Conservation (phyloP, 805 yeast species). For the Nakazawaea populi region DNA sequence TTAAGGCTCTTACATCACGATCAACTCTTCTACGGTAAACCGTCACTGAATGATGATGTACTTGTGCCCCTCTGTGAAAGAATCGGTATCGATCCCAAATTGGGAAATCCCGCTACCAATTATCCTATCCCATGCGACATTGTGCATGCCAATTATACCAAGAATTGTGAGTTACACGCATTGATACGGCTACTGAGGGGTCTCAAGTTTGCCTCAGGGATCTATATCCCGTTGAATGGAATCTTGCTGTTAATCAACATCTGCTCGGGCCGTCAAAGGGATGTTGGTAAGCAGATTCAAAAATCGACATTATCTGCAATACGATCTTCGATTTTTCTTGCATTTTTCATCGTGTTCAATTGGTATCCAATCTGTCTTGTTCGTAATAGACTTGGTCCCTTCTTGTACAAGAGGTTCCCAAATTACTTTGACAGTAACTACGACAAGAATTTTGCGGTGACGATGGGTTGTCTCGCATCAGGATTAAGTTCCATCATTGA, state of each 20-base stretch:
- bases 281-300: conserved; percentile 9
- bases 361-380: conserved; percentile 45
- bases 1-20: conserved; percentile 27
- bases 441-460: conserved; percentile 34
- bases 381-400: conserved; percentile 33
- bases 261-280: conserved; percentile 10
- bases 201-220: conserved; percentile 30
- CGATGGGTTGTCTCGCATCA: conserved; percentile 32
- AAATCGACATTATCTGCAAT: conserved; percentile 17
- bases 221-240: conserved; percentile 36
- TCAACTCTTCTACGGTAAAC: conserved; percentile 29
- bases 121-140: conserved; percentile 33
- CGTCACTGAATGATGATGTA: conserved; percentile 22
- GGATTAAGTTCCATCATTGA: conserved; percentile 38
- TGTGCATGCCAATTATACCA: conserved; percentile 33
- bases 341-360: conserved; percentile 32
- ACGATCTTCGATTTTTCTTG: conserved; percentile 38
- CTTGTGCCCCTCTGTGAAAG: conserved; percentile 27
- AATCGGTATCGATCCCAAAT: conserved; percentile 27
- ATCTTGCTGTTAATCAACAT: conserved; percentile 21
- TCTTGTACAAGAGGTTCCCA: conserved; percentile 12
- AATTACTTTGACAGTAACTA: conserved; percentile 16
- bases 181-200: conserved; percentile 38
- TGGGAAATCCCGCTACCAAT: conserved; percentile 22
- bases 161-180: conserved; percentile 40